These are phyloP conservation scores for Tylopilus plumbeoviolaceoides DNA, from an alignment of 768 basidiomycete genomes.

Conservation along the genomic window DNA sequence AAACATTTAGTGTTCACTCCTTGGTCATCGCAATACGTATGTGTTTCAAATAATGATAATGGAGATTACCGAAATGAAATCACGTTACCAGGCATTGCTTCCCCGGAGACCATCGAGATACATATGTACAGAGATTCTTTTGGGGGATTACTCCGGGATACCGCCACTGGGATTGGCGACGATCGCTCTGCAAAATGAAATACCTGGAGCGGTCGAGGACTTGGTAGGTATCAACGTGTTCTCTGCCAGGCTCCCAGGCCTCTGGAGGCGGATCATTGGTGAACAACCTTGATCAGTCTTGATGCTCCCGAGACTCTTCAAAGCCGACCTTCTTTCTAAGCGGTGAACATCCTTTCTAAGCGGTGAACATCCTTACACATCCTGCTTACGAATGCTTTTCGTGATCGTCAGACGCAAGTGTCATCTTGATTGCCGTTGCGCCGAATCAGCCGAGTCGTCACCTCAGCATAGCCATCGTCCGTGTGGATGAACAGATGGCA, in stretches of 20 bases:
- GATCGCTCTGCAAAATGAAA: conserved; percentile 11
- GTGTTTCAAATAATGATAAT: background rate
- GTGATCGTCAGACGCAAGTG: conserved; percentile 6
- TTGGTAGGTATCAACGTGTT: background rate
- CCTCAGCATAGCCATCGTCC: conserved; percentile 1
- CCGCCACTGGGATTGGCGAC: conserved; percentile 4
- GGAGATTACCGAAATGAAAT: conserved; percentile 30
- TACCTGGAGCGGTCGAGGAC: background rate
- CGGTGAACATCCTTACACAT: background rate
- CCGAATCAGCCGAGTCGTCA: conserved; percentile 8
- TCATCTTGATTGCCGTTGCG: background rate
- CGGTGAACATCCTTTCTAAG: background rate
- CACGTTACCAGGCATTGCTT: conserved; percentile 7
- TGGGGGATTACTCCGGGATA: background rate
- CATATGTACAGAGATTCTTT: conserved; percentile 7
- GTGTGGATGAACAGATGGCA: background rate
- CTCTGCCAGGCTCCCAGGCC: background rate
- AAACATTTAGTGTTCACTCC: background rate
- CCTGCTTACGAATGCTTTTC: conserved; percentile 8
- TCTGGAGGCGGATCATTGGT: background rate
- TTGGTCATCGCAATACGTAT: conserved; percentile 2
- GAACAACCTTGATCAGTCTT: background rate
- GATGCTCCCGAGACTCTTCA: background rate
- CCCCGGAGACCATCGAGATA: conserved; percentile 4
- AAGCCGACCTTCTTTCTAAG: conserved; percentile 2